Percentiles rank a stretch among this genome's conserved stretches.
These are phyloP conservation scores for Microsporum audouinii DNA, from an alignment of 2,329 filamentous ascomycete genomes.

Conservation along the genomic window DNA sequence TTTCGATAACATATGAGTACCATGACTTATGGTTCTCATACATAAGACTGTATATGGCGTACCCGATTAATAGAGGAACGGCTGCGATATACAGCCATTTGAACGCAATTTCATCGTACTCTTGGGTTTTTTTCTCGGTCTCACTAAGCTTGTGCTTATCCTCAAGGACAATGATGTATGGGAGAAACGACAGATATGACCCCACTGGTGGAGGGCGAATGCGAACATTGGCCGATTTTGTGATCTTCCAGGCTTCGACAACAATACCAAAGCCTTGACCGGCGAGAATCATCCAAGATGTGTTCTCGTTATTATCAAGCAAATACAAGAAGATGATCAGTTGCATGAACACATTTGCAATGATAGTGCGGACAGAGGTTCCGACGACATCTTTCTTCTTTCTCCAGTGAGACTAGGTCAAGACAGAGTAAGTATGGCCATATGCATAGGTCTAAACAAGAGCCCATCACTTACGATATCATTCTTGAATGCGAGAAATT, in stretches of 20 bases:
- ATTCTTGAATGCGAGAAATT: conserved; percentile 91
- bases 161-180: conserved; percentile 74
- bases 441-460: neutral
- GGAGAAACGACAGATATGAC: conserved; percentile 61
- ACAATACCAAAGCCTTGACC: conserved; percentile 77
- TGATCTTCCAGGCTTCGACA: conserved; percentile 86
- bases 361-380: conserved; percentile 87
- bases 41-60: conserved; percentile 78
- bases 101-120: conserved; percentile 97
- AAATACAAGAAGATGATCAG: conserved; percentile 90
- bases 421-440: conserved; percentile 6
- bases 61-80: conserved; percentile 78
- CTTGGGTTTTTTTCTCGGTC: conserved; percentile 94
- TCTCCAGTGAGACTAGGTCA: conserved; percentile 64
- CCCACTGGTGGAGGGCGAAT: conserved; percentile 57
- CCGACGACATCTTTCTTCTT: conserved; percentile 99
- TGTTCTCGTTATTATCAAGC: conserved; percentile 93
- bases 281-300: conserved; percentile 96
- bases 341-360: conserved; percentile 98
- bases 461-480: conserved; percentile 55
- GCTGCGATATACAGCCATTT: conserved; percentile 89
- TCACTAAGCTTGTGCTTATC: conserved; percentile 95
- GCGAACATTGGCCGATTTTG: conserved; percentile 83
- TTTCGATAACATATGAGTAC: conserved; percentile 94
- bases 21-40: conserved; percentile 96